phyloP scores from a whole-genome alignment of 1,284 basidiomycete species.

The Leccinum solheimii region DNA sequence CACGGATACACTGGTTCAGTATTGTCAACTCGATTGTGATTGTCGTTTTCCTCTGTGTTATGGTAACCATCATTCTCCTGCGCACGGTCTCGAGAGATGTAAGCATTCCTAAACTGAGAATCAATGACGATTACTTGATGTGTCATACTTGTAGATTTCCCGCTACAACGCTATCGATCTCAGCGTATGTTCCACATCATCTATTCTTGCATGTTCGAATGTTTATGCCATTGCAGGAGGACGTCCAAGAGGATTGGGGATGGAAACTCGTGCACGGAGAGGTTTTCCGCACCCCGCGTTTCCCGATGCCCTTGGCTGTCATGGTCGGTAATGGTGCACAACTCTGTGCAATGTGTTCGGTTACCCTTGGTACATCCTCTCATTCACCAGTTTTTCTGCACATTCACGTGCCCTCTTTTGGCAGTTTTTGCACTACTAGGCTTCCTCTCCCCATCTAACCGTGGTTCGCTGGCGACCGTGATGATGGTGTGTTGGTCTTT shows the following conservation, averaged over 20 bases:
- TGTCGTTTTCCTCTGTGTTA: conserved; percentile 85
- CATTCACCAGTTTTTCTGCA: not conserved
- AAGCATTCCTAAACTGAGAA: conserved; percentile 37
- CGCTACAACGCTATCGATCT: conserved; percentile 97
- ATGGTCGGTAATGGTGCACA: conserved; percentile 92
- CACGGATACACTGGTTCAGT: conserved; percentile 88
- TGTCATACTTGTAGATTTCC: conserved; percentile 66
- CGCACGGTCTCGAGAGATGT: conserved; percentile 90
- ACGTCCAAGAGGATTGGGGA: conserved; percentile 97
- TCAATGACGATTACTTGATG: conserved; percentile 35
- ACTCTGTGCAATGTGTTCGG: conserved; percentile 83
- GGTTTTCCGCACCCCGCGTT: conserved; percentile 85
- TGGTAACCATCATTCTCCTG: conserved; percentile 91
- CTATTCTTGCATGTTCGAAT: not conserved
- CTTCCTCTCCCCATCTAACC: conserved; percentile 95
- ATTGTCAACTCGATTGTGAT: conserved; percentile 93
- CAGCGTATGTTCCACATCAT: conserved; percentile 51
- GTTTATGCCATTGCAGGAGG: conserved; percentile 59
- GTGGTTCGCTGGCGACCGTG: conserved; percentile 92
- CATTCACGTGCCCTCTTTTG: conserved; percentile 11
- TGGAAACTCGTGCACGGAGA: conserved; percentile 98
- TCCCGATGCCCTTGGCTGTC: conserved; percentile 80
- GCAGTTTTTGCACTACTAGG: conserved; percentile 93
- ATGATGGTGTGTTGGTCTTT: conserved; percentile 97
- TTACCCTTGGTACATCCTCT: conserved; percentile 72